A percentile compares a stretch with the other conserved stretches of the same genome.
Evolutionary conservation across 2,329 filamentous ascomycete genomes (phyloP).

Genomic region (Aspergillus bombycis): DNA sequence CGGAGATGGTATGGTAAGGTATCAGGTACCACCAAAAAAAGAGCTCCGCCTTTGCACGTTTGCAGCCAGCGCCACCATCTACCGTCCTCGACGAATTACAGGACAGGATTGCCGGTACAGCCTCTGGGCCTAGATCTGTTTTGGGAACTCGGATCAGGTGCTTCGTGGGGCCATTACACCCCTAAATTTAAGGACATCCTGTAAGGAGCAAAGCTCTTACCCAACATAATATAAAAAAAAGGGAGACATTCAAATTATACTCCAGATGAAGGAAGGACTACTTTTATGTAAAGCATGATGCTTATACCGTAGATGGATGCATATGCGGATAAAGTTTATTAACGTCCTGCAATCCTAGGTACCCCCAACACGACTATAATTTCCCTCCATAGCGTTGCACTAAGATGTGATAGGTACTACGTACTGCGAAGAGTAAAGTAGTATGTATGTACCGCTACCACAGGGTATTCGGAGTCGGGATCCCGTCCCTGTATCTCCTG

Average conservation of each 20-base stretch:
- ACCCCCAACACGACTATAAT: background rate
- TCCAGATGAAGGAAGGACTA: background rate
- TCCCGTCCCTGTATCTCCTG: slow-evolving; percentile 5
- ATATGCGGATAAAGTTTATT: background rate
- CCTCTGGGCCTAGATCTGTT: background rate
- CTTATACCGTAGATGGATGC: background rate
- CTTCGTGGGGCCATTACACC: slow-evolving; percentile 1
- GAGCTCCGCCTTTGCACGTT: background rate
- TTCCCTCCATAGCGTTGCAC: background rate
- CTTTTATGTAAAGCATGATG: too few relatives aligned
- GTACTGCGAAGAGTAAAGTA: background rate
- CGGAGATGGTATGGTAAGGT: slow-evolving; percentile 6
- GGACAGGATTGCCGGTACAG: background rate
- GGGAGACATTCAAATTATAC: background rate
- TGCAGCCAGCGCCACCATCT: slow-evolving; percentile 7
- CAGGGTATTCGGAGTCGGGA: background rate
- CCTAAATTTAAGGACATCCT: background rate
- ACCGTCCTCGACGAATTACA: background rate
- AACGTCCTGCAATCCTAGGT: background rate
- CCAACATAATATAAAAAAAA: background rate
- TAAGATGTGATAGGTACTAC: background rate
- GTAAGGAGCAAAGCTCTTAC: background rate
- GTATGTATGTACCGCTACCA: background rate
- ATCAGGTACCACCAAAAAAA: slow-evolving; percentile 3
- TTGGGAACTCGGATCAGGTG: slow-evolving; percentile 6